Evolutionary conservation across 2,329 filamentous ascomycete genomes (phyloP).

Genomic region (Microsporum audouinii): DNA sequence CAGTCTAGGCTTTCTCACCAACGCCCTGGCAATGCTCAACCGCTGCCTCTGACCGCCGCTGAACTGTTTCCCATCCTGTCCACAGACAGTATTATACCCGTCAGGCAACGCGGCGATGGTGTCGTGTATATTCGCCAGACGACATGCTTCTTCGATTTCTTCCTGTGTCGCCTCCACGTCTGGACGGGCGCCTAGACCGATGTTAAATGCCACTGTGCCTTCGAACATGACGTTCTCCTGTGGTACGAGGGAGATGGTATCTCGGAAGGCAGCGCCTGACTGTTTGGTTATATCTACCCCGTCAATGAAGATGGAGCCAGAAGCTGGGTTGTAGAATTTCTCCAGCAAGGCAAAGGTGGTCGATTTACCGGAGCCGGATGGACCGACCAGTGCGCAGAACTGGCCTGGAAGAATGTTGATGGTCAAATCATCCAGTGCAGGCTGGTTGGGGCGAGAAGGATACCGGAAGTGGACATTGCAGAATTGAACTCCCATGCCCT

Average conservation of each 20-base stretch:
- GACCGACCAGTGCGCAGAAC: constrained; percentile 54
- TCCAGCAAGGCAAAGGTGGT: constrained; percentile 50
- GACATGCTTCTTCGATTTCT: constrained; percentile 56
- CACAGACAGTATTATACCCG: constrained; percentile 53
- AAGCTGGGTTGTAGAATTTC: constrained; percentile 43
- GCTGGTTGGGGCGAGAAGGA: constrained; percentile 48
- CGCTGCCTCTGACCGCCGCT: constrained; percentile 50
- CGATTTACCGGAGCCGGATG: constrained; percentile 56
- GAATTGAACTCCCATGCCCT: constrained; percentile 44
- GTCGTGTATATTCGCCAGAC: constrained; percentile 59
- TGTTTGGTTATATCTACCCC: constrained; percentile 37
- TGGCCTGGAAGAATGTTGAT: constrained; percentile 48
- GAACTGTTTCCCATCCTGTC: constrained; percentile 44
- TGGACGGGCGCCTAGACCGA: constrained; percentile 39
- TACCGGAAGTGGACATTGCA: constrained; percentile 54
- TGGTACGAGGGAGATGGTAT: constrained; percentile 37
- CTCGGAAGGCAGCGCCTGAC: constrained; percentile 30
- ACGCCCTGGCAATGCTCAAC: constrained; percentile 47
- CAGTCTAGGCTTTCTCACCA: constrained; percentile 44
- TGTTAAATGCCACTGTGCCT: constrained; percentile 39
- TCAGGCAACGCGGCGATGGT: constrained; percentile 51
- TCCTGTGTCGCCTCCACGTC: constrained; percentile 44
- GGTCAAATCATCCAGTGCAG: constrained; percentile 46
- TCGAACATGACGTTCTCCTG: constrained; percentile 40
- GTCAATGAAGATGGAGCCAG: constrained; percentile 44